phyloP scores from a whole-genome alignment of 345 rosid genomes.

The Arabis alpina region DNA sequence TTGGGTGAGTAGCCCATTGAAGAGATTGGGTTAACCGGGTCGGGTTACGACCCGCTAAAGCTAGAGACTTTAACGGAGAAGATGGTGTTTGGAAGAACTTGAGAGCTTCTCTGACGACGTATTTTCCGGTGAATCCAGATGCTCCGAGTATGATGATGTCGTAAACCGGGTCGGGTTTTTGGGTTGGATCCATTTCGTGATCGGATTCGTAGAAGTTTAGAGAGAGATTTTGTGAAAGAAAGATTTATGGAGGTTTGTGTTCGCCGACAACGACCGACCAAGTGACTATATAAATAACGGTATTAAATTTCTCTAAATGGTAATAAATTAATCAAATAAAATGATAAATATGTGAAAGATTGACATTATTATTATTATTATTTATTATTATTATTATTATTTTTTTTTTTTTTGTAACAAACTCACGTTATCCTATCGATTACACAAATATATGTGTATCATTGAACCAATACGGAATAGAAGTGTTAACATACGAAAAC shows the following conservation, averaged over 20 bases:
- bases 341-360: too few relatives aligned
- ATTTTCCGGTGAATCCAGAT: conserved; percentile 79
- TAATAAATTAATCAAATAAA: too few relatives aligned
- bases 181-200: conserved; percentile 36
- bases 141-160: conserved; percentile 77
- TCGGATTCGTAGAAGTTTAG: conserved; percentile 4
- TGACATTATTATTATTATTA: too few relatives aligned
- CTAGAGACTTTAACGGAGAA: conserved; percentile 71
- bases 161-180: conserved; percentile 37
- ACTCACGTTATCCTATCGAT: too few relatives aligned
- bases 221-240: conserved; percentile 1
- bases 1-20: conserved; percentile 75
- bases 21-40: conserved; percentile 61
- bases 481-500: too few relatives aligned
- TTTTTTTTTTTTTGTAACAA: too few relatives aligned
- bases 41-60: conserved; percentile 82
- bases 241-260: not conserved
- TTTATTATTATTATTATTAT: too few relatives aligned
- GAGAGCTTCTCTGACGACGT: conserved; percentile 74
- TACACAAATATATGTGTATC: too few relatives aligned
- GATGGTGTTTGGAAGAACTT: conserved; percentile 60
- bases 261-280: conserved; percentile 15
- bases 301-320: too few relatives aligned
- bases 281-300: not conserved
- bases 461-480: too few relatives aligned